phyloP scores from a whole-genome alignment of 371 early-diverging fungal genomes.

The Mortierella polycephala region DNA sequence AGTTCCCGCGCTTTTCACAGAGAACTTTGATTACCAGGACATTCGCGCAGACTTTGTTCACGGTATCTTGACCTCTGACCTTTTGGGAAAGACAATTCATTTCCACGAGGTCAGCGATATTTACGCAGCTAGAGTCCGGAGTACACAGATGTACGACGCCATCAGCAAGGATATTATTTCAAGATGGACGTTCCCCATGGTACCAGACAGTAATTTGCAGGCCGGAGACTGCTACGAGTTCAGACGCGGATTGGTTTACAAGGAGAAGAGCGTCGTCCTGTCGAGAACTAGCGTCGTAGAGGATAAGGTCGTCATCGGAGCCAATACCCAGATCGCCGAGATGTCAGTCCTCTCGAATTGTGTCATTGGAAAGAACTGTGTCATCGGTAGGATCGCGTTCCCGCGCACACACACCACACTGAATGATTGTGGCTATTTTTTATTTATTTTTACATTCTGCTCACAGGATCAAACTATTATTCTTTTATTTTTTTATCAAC shows the following conservation, averaged over 20 bases:
- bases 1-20: slow-evolving; percentile 94
- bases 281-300: slow-evolving; percentile 82
- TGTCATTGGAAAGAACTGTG: slow-evolving; percentile 87
- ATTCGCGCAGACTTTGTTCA: slow-evolving; percentile 91
- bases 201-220: slow-evolving; percentile 86
- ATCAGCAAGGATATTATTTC: slow-evolving; percentile 89
- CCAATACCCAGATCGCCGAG: slow-evolving; percentile 80
- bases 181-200: slow-evolving; percentile 94
- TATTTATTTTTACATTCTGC: neutral
- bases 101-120: slow-evolving; percentile 78
- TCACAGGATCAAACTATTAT: neutral
- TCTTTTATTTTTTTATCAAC: neutral
- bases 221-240: slow-evolving; percentile 76
- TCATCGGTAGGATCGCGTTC: slow-evolving; percentile 64
- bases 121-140: slow-evolving; percentile 88
- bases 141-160: slow-evolving; percentile 85
- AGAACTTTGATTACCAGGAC: slow-evolving; percentile 97
- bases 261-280: slow-evolving; percentile 79
- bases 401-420: too few species aligned
- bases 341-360: slow-evolving; percentile 76
- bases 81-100: slow-evolving; percentile 90
- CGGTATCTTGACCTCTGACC: slow-evolving; percentile 91
- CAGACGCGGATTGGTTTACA: slow-evolving; percentile 86
- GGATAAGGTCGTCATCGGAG: slow-evolving; percentile 86
- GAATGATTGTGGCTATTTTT: neutral